A percentile compares a stretch with the other conserved stretches of the same genome.
Evolutionary conservation across 805 yeast species (phyloP).

Genomic region (Candida boleticola): DNA sequence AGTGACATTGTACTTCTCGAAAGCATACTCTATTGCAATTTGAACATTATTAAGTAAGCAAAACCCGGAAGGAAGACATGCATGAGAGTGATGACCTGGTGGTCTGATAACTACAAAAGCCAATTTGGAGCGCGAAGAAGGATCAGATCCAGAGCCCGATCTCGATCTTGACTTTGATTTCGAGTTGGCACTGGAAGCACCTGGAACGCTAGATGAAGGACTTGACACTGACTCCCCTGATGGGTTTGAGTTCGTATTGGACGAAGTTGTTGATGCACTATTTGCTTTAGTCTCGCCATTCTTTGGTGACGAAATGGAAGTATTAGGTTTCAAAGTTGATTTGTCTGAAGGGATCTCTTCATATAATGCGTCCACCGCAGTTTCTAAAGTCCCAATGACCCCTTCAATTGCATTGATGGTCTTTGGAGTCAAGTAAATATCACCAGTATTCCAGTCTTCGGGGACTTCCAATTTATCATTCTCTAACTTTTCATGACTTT

Average conservation of each 20-base stretch:
- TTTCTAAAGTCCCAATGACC: slow-evolving; percentile 72
- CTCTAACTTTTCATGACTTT: slow-evolving; percentile 53
- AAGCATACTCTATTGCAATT: slow-evolving; percentile 76
- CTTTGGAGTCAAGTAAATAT: slow-evolving; percentile 66
- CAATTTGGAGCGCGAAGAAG: slow-evolving; percentile 25
- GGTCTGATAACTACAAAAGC: slow-evolving; percentile 74
- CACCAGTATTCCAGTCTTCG: slow-evolving; percentile 79
- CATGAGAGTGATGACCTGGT: slow-evolving; percentile 87
- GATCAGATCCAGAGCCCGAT: slow-evolving; percentile 10
- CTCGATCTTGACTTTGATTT: background rate
- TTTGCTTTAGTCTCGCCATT: background rate
- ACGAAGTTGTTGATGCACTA: background rate
- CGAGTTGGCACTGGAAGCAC: background rate
- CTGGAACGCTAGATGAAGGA: background rate
- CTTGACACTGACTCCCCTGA: background rate
- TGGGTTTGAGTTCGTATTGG: background rate
- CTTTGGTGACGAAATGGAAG: background rate
- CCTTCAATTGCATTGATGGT: slow-evolving; percentile 74
- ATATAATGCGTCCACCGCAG: slow-evolving; percentile 55
- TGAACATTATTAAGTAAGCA: slow-evolving; percentile 81
- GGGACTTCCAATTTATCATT: slow-evolving; percentile 70
- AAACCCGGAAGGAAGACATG: slow-evolving; percentile 81
- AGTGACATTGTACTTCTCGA: slow-evolving; percentile 57
- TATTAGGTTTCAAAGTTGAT: slow-evolving; percentile 5
- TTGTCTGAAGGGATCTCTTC: slow-evolving; percentile 10